A percentile compares a stretch with the other conserved stretches of the same genome.
These are phyloP conservation scores for Ogataea pignaliae DNA, from an alignment of 805 yeast species.

Conservation along the genomic window DNA sequence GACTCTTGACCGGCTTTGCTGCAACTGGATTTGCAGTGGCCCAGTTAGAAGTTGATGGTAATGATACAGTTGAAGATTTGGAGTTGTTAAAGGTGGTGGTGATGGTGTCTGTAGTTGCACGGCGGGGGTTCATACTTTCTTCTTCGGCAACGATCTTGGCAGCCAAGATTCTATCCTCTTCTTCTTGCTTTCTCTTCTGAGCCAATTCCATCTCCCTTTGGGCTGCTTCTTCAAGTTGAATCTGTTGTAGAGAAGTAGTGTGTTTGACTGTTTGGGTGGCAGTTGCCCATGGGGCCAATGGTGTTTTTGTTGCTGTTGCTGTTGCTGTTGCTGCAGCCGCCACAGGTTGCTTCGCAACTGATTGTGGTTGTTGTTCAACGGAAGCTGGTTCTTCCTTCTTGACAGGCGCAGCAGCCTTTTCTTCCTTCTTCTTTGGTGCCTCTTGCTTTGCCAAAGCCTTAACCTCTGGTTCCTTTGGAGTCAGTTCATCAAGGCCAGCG, in stretches of 20 bases:
- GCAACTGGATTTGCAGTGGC: conserved; percentile 20
- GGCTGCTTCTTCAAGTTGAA: conserved; percentile 51
- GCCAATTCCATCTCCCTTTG: conserved; percentile 14
- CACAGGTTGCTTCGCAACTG: conserved; percentile 3
- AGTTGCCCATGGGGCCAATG: conserved; percentile 37
- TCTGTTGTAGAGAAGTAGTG: conserved; percentile 54
- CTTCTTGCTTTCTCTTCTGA: conserved; percentile 16
- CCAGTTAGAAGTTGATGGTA: conserved; percentile 45
- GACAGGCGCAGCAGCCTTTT: neutral
- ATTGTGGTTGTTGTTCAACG: neutral
- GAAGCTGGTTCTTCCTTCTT: neutral
- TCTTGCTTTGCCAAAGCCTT: too few relatives aligned
- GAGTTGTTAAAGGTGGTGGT: neutral
- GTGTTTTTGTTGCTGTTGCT: conserved; percentile 17
- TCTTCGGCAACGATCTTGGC: conserved; percentile 17
- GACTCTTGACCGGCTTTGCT: conserved; percentile 38
- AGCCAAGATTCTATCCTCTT: conserved; percentile 21
- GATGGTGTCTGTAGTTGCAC: neutral
- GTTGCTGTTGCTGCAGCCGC: conserved; percentile 13
- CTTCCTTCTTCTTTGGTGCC: too few relatives aligned
- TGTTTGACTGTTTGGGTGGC: conserved; percentile 28
- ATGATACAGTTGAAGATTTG: conserved; percentile 16
- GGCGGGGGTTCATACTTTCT: neutral
- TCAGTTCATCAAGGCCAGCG: neutral
- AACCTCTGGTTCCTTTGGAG: too few relatives aligned